These are phyloP conservation scores for Tilletia walkeri DNA, from an alignment of 1,284 basidiomycete genomes.

Conservation along the genomic window DNA sequence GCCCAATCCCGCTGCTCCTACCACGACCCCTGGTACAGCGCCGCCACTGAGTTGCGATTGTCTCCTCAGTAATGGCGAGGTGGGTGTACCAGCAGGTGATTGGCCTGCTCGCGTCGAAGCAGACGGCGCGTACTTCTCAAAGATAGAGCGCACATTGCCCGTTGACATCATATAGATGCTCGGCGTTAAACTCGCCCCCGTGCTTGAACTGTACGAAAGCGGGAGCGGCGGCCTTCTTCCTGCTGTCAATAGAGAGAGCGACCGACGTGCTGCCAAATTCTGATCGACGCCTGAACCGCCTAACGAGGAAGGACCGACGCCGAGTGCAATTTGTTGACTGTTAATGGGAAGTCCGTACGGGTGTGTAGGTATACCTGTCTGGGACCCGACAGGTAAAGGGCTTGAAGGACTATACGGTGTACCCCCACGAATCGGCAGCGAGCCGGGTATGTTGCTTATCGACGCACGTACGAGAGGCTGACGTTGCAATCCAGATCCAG, in stretches of 20 bases:
- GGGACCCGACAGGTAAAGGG: slow-evolving; percentile 40
- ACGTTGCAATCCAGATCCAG: slow-evolving; percentile 22
- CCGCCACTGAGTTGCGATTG: neutral
- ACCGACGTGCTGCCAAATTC: neutral
- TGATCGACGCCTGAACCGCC: neutral
- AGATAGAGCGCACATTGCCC: slow-evolving; percentile 36
- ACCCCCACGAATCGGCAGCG: slow-evolving; percentile 23
- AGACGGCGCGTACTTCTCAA: slow-evolving; percentile 36
- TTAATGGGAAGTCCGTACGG: neutral
- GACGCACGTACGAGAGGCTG: slow-evolving; percentile 25
- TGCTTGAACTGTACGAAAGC: slow-evolving; percentile 14
- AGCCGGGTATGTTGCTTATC: slow-evolving; percentile 17
- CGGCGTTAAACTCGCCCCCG: slow-evolving; percentile 23
- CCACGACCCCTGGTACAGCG: neutral
- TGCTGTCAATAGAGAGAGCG: neutral
- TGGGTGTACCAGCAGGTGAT: neutral
- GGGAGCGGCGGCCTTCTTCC: neutral
- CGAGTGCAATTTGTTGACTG: no score
- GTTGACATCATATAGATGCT: slow-evolving; percentile 21
- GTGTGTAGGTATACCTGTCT: slow-evolving; percentile 23
- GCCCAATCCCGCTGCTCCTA: no score
- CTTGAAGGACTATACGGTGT: slow-evolving; percentile 44
- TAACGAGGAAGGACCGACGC: slow-evolving; percentile 10
- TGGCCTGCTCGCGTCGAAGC: slow-evolving; percentile 26
- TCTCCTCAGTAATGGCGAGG: neutral